Evolutionary conservation across 2,329 filamentous ascomycete genomes (phyloP), one percentile per base, ranked within the genome.

Genomic region (Penicillium sp.): DNA sequence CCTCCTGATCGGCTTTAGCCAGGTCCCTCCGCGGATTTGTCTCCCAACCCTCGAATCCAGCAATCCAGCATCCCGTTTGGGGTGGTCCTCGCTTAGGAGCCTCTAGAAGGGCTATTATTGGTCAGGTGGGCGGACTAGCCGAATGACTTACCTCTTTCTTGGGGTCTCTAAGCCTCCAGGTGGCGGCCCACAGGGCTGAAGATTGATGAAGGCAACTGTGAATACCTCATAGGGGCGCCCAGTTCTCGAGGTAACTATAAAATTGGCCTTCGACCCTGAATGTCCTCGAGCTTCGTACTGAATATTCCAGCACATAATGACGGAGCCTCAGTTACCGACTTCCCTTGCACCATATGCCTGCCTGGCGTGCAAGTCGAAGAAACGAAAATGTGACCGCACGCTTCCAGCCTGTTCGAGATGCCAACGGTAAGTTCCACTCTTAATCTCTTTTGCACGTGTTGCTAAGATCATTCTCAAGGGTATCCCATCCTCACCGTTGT

Each of bases 331-430:
- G 13, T 41, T 15, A 17, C 35, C 35, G 3, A 1, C 35, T 15
- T 4, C 35, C 35, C 35, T 13, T 15, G 35, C 35, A 5, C 35
- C 35, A 2, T 41, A 11, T 41, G 54, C 54, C 26, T 56, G 54
- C 8, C n/a, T 48, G 23, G 44, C 44, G 7, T 56, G 54, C 30
- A 56, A 38, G 38, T 47, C 54, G 3, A 56, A 56, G 45, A 56
- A 56, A 44, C 48, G 54, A 31, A 56, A 56, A 56, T 56, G 54
- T 29, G 54, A 56, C 45, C 47, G 21, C 19, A 35, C 13, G 17
- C 21, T 56, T 15, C 54, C 54, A 2, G 11, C 54, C 17, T 56
- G 54, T n/a, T 38, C 54, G 3, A 44, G 54, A 9, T 56, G 54
- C 19, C 54, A 35, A 38, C 41, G 54, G 54, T 56, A 17, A n/a